Evolutionary conservation across 768 basidiomycete species (phyloP).

Genomic region (Mycena belliarum): DNA sequence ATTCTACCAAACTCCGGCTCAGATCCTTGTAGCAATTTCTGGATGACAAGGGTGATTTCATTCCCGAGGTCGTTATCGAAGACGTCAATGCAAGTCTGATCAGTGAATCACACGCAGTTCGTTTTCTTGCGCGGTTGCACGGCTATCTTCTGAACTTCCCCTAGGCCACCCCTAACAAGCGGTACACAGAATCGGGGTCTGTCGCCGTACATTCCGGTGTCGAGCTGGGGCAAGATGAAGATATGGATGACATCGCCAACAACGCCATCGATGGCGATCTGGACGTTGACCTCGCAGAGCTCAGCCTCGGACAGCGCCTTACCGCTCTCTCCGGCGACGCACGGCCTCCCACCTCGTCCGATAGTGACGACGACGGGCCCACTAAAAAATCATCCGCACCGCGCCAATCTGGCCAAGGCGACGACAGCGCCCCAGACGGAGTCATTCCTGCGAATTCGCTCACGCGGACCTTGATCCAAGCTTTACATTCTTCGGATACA

Average conservation of each 20-base stretch:
- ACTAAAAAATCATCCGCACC: constrained; percentile 22
- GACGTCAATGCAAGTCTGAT: constrained; percentile 33
- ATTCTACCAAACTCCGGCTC: constrained; percentile 14
- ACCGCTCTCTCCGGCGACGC: constrained; percentile 67
- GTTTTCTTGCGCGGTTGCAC: neutral
- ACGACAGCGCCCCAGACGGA: constrained; percentile 30
- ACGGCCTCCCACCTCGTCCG: constrained; percentile 41
- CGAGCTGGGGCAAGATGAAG: constrained; percentile 61
- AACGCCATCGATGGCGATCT: constrained; percentile 66
- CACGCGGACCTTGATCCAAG: constrained; percentile 93
- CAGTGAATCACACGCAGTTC: constrained; percentile 23
- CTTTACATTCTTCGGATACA: constrained; percentile 91
- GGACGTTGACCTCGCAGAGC: constrained; percentile 85
- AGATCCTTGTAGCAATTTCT: constrained; percentile 47
- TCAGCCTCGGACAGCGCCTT: constrained; percentile 88
- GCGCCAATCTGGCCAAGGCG: constrained; percentile 36
- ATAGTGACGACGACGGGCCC: constrained; percentile 43
- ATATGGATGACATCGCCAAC: constrained; percentile 50
- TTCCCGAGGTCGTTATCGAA: constrained; percentile 50
- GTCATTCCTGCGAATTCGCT: constrained; percentile 80
- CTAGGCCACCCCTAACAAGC: constrained; percentile 53
- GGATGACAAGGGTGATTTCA: constrained; percentile 53
- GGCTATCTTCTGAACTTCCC: neutral
- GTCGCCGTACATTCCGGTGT: constrained; percentile 68
- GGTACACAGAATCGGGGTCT: constrained; percentile 66